These are phyloP conservation scores for Mediolabrus comicus DNA, from an alignment of 108 stramenopile species.

Conservation along the genomic window DNA sequence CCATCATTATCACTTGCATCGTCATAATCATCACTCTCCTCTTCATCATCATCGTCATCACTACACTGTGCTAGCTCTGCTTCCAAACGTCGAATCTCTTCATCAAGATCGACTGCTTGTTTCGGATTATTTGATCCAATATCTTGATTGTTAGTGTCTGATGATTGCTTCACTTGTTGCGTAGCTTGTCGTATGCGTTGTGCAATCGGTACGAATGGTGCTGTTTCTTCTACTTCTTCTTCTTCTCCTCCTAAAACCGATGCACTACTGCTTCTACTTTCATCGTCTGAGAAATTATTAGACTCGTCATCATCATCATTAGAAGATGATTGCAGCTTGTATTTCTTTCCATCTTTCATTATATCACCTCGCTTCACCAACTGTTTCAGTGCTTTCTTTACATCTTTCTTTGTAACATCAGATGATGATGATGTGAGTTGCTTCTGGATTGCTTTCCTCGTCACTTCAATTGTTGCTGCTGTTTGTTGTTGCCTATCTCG, in stretches of 20 bases:
- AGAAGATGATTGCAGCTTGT: neutral
- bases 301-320: neutral
- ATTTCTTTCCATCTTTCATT: slow-evolving; percentile 49
- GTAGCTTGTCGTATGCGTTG: slow-evolving; percentile 39
- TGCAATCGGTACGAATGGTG: slow-evolving; percentile 53
- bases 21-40: slow-evolving; percentile 14
- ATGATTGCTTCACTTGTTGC: neutral
- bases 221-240: neutral
- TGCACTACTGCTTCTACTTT: neutral
- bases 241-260: neutral
- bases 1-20: slow-evolving; percentile 33
- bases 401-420: slow-evolving; percentile 28
- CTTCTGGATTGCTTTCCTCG: slow-evolving; percentile 23
- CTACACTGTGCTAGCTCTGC: slow-evolving; percentile 58
- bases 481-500: neutral
- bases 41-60: slow-evolving; percentile 17
- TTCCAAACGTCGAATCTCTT: slow-evolving; percentile 78
- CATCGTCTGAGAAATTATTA: neutral
- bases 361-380: slow-evolving; percentile 40
- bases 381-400: slow-evolving; percentile 46
- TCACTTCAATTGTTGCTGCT: neutral
- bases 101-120: slow-evolving; percentile 59
- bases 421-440: neutral
- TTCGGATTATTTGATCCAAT: neutral
- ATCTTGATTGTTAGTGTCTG: neutral